A percentile compares a stretch with the other conserved stretches of the same genome.
phyloP scores from a whole-genome alignment of 169 alveolate genomes.

The Eimeria zaria region DNA sequence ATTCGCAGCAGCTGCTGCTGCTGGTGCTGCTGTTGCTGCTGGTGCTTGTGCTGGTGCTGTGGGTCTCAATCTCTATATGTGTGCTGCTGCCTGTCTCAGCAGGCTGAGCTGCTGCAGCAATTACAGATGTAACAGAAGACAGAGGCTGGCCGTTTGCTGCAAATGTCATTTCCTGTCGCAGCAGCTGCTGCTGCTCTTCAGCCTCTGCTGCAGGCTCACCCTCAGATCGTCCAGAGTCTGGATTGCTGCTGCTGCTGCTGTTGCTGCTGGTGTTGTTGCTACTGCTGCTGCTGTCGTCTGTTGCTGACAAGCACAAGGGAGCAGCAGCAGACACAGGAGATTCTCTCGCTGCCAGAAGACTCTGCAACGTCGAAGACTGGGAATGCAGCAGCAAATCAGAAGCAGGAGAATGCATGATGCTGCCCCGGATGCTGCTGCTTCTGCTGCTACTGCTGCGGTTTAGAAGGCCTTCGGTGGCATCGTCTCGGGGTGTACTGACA shows the following conservation, averaged over 20 bases:
- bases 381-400: background rate
- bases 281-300: constrained; percentile 39
- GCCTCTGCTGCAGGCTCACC: background rate
- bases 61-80: background rate
- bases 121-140: background rate
- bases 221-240: background rate
- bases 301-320: background rate
- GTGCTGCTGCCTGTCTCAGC: background rate
- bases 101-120: background rate
- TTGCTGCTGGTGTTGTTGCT: background rate
- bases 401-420: constrained; percentile 3
- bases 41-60: constrained; percentile 36
- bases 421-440: background rate
- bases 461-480: background rate
- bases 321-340: background rate
- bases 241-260: constrained; percentile 44
- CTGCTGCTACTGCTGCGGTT: background rate
- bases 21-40: constrained; percentile 37
- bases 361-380: constrained; percentile 10
- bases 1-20: too few species aligned
- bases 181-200: constrained; percentile 16
- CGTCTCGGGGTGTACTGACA: constrained; percentile 1
- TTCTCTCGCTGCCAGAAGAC: background rate
- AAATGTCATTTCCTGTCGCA: background rate
- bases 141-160: background rate